Base-by-base conservation (phyloP, 495 filamentous ascomycete genomes). In the Trichocladium uniseriatum region DNA sequence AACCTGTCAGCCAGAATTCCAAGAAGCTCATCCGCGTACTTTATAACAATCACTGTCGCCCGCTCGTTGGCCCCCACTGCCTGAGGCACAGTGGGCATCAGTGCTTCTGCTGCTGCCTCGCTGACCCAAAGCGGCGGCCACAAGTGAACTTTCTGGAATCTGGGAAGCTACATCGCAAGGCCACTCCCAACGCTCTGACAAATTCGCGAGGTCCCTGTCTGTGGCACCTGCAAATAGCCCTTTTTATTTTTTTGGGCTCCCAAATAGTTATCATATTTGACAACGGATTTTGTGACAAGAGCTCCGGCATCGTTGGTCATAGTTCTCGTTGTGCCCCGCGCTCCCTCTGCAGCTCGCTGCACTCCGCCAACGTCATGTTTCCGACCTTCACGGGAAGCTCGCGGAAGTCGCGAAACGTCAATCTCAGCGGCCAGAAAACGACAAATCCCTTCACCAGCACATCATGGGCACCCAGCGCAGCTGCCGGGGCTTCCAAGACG, bases 341-440 rank as follows among this genome's bases (percentile, higher is more conserved):
- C 34, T 34, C 37, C 24, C 41, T 21, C 14, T 14, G 27, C 19
- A 2, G 36, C 20, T 21, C 31, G 13, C 45, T 21, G 15, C 48
- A 18, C 34, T 35, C 31, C 31, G 24, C 20, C 29, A 20, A 13
- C 46, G 34, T 16, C 46, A 97, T 97, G 91, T 94, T 91, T 66
- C 81, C 82, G 48, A 84, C 82, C 34, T 98, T 98, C 68, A 91
- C 86, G 22, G 92, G 92, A 48, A 86, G 65, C 70, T 84, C 89
- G 56, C 81, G 89, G 56, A 84, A 83, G 48, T 83, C 82, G 43
- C 84, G 92, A 45, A 87, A 95, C 63, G 88, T 98, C 55, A 95
- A 98, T 65, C 83, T 98, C 49, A 91, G 87, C 43, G 94, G 90
- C 55, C 86, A 90, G 53, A 61, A 56, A 36, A 79, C 80, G 57